phyloP scores from a whole-genome alignment of 495 filamentous ascomycete species.

The Rhypophila decipiens region DNA sequence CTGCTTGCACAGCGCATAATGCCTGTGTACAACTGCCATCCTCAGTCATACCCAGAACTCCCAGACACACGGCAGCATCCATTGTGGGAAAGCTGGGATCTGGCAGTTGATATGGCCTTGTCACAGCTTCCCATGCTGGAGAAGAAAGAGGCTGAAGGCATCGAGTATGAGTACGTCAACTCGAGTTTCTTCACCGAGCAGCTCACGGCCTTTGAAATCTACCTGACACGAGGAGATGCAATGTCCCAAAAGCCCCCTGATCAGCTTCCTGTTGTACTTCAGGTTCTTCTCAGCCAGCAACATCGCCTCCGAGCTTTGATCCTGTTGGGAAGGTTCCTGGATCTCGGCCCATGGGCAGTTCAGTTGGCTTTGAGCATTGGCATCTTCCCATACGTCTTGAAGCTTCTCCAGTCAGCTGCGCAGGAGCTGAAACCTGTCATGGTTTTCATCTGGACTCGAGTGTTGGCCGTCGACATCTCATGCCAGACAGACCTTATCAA shows the following conservation, averaged over 20 bases:
- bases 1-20: constrained; percentile 91
- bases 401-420: constrained; percentile 90
- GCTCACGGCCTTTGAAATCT: constrained; percentile 94
- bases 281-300: constrained; percentile 92
- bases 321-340: constrained; percentile 85
- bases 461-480: constrained; percentile 88
- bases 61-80: constrained; percentile 90
- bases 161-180: constrained; percentile 84
- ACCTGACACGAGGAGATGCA: constrained; percentile 77
- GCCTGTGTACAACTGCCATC: constrained; percentile 90
- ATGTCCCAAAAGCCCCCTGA: constrained; percentile 79
- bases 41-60: constrained; percentile 79
- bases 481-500: constrained; percentile 91
- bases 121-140: constrained; percentile 82
- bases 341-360: constrained; percentile 95
- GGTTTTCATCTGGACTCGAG: constrained; percentile 99
- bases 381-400: constrained; percentile 97
- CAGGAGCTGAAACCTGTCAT: constrained; percentile 94
- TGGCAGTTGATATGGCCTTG: constrained; percentile 94
- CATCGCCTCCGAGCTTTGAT: constrained; percentile 91
- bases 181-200: constrained; percentile 97
- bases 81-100: constrained; percentile 95
- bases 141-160: constrained; percentile 59
- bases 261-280: constrained; percentile 91
- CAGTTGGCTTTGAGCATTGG: constrained; percentile 94